Evolutionary conservation across 106 monocot species (phyloP).

Genomic region (Dendrobium chrysotoxum): DNA sequence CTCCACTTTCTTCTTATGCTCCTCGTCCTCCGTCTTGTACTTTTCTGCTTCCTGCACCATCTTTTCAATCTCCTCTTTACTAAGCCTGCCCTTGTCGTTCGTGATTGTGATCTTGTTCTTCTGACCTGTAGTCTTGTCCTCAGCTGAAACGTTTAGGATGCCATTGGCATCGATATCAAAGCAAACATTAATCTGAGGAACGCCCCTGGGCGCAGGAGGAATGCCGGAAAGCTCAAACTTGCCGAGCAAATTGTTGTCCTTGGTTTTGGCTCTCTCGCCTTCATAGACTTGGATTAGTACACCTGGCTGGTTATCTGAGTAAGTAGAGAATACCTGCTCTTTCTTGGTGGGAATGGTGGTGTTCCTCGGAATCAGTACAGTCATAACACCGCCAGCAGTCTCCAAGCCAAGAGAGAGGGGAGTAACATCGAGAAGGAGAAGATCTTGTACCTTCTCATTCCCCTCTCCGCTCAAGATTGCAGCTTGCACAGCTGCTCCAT

Average conservation of each 20-base stretch:
- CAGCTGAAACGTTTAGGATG: slow-evolving; percentile 28
- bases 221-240: slow-evolving; percentile 29
- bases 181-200: slow-evolving; percentile 23
- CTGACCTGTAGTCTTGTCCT: slow-evolving; percentile 37
- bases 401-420: slow-evolving; percentile 19
- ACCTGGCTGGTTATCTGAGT: slow-evolving; percentile 32
- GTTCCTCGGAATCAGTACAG: slow-evolving; percentile 22
- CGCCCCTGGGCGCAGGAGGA: slow-evolving; percentile 23
- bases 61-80: slow-evolving; percentile 30
- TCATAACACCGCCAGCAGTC: slow-evolving; percentile 33
- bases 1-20: slow-evolving; percentile 27
- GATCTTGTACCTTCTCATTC: slow-evolving; percentile 45
- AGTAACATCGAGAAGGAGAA: slow-evolving; percentile 60
- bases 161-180: slow-evolving; percentile 35
- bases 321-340: slow-evolving; percentile 32
- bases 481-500: slow-evolving; percentile 64
- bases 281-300: slow-evolving; percentile 33
- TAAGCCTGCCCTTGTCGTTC: slow-evolving; percentile 24
- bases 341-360: slow-evolving; percentile 27
- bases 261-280: slow-evolving; percentile 30
- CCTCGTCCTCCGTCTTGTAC: slow-evolving; percentile 30
- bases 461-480: slow-evolving; percentile 59
- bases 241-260: slow-evolving; percentile 31
- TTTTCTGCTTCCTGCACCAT: slow-evolving; percentile 35
- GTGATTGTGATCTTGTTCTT: slow-evolving; percentile 37